Conservation (phyloP, 2,329 filamentous ascomycete genomes). For the Monosporascus cannonballus region DNA sequence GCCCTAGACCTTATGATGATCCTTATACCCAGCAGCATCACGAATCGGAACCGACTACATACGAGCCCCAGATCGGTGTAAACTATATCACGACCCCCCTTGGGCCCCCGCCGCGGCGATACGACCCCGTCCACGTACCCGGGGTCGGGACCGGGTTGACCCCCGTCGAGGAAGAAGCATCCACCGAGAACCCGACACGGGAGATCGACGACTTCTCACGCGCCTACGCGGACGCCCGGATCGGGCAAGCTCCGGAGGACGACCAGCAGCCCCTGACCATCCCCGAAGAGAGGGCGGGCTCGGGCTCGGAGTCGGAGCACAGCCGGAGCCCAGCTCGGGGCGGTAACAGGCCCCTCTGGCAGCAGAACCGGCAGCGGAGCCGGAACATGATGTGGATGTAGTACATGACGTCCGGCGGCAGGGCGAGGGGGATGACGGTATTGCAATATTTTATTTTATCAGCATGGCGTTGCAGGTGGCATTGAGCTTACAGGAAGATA, state of each 20-base stretch:
- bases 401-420: slow-evolving; percentile 5
- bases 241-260: slow-evolving; percentile 32
- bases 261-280: slow-evolving; percentile 29
- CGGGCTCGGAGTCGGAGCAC: slow-evolving; percentile 3
- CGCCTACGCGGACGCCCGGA: slow-evolving; percentile 34
- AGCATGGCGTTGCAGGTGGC: neutral
- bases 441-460: neutral
- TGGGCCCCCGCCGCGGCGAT: slow-evolving; percentile 17
- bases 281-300: slow-evolving; percentile 4
- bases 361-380: slow-evolving; percentile 44
- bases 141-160: slow-evolving; percentile 19
- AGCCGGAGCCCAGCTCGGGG: slow-evolving; percentile 16
- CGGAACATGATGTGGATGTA: slow-evolving; percentile 44
- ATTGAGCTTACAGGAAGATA: neutral
- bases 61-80: slow-evolving; percentile 6
- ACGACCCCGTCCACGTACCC: slow-evolving; percentile 16
- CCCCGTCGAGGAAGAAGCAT: slow-evolving; percentile 19
- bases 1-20: neutral
- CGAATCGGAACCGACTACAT: slow-evolving; percentile 8
- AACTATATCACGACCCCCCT: slow-evolving; percentile 4
- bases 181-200: slow-evolving; percentile 24
- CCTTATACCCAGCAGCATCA: slow-evolving; percentile 8
- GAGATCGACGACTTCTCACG: slow-evolving; percentile 41
- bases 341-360: slow-evolving; percentile 42
- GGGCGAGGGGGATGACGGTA: neutral